Base-by-base conservation (phyloP, 2,329 filamentous ascomycete genomes). In the Venturia aucupariae region DNA sequence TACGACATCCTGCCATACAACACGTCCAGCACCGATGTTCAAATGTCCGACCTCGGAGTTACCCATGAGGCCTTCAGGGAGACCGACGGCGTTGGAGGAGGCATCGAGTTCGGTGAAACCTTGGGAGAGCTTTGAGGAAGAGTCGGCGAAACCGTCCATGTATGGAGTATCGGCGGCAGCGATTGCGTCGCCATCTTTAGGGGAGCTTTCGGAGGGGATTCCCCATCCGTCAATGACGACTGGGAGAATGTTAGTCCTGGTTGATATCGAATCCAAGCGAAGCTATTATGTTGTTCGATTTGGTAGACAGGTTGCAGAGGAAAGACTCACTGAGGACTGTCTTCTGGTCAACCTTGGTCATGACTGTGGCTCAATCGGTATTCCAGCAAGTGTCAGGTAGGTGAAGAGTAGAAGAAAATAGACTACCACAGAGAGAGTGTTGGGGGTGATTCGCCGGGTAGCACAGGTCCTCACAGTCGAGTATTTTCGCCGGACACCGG, bases 171-270 rank as follows among this genome's bases (percentile, higher is more conserved):
- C 84, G 70, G 93, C 94, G 68, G 90, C 90, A 71, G 92, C 87
- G 76, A 99, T 97, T 74, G 94, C 94, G 81, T 99, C 93, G 77
- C 94, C 93, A 78, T 96, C 78, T 73, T 90, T 89, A 72, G 89
- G 90, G 65, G 92, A 95, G 66, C 87, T 80, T 69, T 88, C 87
- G 68, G 86, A 86, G 72, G 92, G 85, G 72, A 97, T 86, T 74
- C 94, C 94, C 94, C 94, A 99, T 74, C 94, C 94, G 81, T 99
- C 94, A 82, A 99, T 99, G 79, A 97, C 94, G 84, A 99, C 89
- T 92, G 73, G 82, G 73, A 61, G 70, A 69, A 73, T 57, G 61
- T 85, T 73, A 74, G 84, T 75, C 71, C 82, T 3, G 7, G n/a
- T 38, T 66, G 83, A 84, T 82, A 86, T 82, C 82, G n/a, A n/a